Conservation (phyloP, 2,329 filamentous ascomycete species). For the Cytospora piceae region DNA sequence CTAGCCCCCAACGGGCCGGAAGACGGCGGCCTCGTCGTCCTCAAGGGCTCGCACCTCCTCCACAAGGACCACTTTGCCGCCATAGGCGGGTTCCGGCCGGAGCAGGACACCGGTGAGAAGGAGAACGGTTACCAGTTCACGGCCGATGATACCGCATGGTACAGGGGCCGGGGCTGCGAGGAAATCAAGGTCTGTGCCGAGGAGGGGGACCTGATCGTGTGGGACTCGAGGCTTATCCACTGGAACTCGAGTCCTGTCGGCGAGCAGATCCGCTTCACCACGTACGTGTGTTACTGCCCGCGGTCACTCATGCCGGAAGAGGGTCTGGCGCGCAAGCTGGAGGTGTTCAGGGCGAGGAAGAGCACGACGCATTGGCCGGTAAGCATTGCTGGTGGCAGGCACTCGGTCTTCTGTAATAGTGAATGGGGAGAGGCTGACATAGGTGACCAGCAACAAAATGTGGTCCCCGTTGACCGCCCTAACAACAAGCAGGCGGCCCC, state of each 20-base stretch:
- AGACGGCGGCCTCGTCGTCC: constrained; percentile 23
- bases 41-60: constrained; percentile 21
- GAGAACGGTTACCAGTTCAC: constrained; percentile 25
- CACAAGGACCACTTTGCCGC: constrained; percentile 18
- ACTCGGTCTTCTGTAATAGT: background rate
- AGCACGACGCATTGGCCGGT: constrained; percentile 26
- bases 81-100: constrained; percentile 16
- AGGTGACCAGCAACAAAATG: constrained; percentile 21
- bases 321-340: constrained; percentile 16
- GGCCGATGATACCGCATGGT: constrained; percentile 16
- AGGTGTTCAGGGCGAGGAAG: constrained; percentile 16
- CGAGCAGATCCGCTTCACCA: constrained; percentile 13
- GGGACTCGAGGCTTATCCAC: constrained; percentile 23
- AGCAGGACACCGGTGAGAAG: constrained; percentile 16
- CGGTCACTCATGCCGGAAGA: constrained; percentile 15
- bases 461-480: constrained; percentile 17
- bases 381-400: background rate
- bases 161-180: constrained; percentile 17
- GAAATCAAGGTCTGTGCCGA: constrained; percentile 25
- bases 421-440: background rate
- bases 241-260: constrained; percentile 25
- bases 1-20: constrained; percentile 21
- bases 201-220: constrained; percentile 25
- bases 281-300: constrained; percentile 26
- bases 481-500: background rate